Evolutionary conservation across 2,329 filamentous ascomycete species (phyloP).

Genomic region (Fusarium brevicatenulatum): DNA sequence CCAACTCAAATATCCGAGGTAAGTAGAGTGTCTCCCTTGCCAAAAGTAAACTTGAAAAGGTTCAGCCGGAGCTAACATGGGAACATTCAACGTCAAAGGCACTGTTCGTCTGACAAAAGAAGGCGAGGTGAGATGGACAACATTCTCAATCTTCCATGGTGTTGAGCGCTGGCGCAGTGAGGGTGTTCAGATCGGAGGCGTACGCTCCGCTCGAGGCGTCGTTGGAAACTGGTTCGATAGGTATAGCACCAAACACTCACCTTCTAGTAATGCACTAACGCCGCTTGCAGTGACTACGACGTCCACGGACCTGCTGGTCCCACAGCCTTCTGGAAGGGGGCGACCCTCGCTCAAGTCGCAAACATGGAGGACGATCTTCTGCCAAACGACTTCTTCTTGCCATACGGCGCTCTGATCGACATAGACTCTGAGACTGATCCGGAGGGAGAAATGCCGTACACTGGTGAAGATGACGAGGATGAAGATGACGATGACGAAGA

Average conservation of each 20-base stretch:
- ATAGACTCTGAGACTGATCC: conserved; percentile 32
- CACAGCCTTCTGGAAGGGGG: conserved; percentile 81
- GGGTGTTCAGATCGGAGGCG: conserved; percentile 77
- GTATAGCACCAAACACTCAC: conserved; percentile 50
- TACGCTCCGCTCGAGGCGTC: conserved; percentile 72
- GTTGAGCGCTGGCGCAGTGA: conserved; percentile 81
- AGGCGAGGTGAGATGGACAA: conserved; percentile 80
- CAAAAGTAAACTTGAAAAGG: background rate
- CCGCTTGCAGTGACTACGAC: conserved; percentile 67
- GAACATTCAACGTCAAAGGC: conserved; percentile 55
- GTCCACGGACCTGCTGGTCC: conserved; percentile 76
- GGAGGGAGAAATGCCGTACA: conserved; percentile 45
- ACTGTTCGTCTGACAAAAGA: conserved; percentile 72
- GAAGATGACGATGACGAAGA: conserved; percentile 27
- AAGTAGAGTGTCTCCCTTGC: conserved; percentile 40
- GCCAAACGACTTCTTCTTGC: conserved; percentile 46
- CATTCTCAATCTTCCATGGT: conserved; percentile 70
- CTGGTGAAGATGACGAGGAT: conserved; percentile 29
- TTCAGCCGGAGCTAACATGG: conserved; percentile 23
- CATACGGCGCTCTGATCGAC: conserved; percentile 40
- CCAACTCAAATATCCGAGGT: conserved; percentile 73
- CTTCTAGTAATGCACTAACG: background rate
- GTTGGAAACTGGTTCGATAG: conserved; percentile 83
- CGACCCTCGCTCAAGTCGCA: conserved; percentile 54
- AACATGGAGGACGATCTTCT: conserved; percentile 47